Conservation (phyloP, 805 yeast genomes). For the Wickerhamomyces queroliae region DNA sequence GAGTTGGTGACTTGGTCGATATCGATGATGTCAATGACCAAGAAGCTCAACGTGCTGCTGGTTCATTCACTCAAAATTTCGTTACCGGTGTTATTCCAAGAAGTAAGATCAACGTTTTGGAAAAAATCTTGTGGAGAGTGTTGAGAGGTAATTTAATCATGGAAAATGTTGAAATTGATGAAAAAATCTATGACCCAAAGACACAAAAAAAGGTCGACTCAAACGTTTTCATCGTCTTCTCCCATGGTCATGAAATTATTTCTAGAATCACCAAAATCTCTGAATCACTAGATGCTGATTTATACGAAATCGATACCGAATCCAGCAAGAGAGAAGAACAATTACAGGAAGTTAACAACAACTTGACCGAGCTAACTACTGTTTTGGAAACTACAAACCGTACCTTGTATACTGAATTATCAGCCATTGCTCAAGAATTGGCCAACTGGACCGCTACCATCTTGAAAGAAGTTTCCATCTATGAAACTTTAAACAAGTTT, state of each 20-base stretch:
- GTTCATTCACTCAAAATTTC: conserved; percentile 40
- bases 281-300: conserved; percentile 86
- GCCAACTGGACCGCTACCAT: conserved; percentile 64
- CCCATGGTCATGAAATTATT: conserved; percentile 79
- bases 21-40: conserved; percentile 16
- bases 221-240: conserved; percentile 80
- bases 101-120: conserved; percentile 60
- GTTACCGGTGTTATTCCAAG: conserved; percentile 78
- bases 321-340: conserved; percentile 59
- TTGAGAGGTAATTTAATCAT: conserved; percentile 87
- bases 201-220: conserved; percentile 56
- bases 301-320: conserved; percentile 48
- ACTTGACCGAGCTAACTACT: conserved; percentile 53
- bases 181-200: conserved; percentile 64
- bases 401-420: conserved; percentile 71
- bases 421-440: conserved; percentile 69
- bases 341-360: conserved; percentile 53
- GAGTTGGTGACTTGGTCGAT: conserved; percentile 8
- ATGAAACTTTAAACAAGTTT: conserved; percentile 74
- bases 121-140: conserved; percentile 88
- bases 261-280: conserved; percentile 76
- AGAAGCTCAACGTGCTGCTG: conserved; percentile 8
- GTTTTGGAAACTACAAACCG: conserved; percentile 59
- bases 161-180: conserved; percentile 66
- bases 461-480: conserved; percentile 81